These are phyloP conservation scores for Mayamaea pseudoterrestris DNA, from an alignment of 108 stramenopile species.

Conservation along the genomic window DNA sequence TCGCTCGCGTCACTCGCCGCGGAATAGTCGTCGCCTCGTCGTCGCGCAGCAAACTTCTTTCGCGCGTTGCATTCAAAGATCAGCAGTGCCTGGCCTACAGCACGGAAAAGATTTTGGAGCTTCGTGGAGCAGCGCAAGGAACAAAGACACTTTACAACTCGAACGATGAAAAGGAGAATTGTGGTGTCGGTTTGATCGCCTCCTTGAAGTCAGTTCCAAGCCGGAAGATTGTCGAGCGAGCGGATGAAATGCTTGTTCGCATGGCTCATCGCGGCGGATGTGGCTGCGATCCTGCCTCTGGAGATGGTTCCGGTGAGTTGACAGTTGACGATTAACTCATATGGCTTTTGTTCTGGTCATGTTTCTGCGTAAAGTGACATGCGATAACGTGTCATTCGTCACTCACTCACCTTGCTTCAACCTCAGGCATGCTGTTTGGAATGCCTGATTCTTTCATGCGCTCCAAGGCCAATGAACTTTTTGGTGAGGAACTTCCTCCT, in stretches of 20 bases:
- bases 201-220: constrained; percentile 70
- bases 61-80: neutral
- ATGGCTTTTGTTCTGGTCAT: neutral
- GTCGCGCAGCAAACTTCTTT: too few relatives aligned
- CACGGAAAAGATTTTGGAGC: constrained; percentile 54
- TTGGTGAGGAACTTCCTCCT: constrained; percentile 67
- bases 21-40: too few relatives aligned
- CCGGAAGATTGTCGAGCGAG: constrained; percentile 85
- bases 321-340: neutral
- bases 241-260: constrained; percentile 95
- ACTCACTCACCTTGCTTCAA: neutral
- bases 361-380: neutral
- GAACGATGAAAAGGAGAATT: constrained; percentile 70
- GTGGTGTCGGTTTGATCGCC: constrained; percentile 85
- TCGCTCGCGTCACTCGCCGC: too few relatives aligned
- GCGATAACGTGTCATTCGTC: neutral
- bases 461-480: constrained; percentile 58
- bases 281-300: constrained; percentile 84
- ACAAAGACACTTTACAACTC: constrained; percentile 62
- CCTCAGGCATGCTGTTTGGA: constrained; percentile 78
- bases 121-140: constrained; percentile 22
- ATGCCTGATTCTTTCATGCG: constrained; percentile 96
- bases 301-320: constrained; percentile 83
- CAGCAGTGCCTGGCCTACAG: constrained; percentile 16
- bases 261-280: constrained; percentile 96